Evolutionary conservation across 2,329 filamentous ascomycete genomes (phyloP), one percentile per base, ranked within the genome.

Genomic region (Alternaria tenuissima): DNA sequence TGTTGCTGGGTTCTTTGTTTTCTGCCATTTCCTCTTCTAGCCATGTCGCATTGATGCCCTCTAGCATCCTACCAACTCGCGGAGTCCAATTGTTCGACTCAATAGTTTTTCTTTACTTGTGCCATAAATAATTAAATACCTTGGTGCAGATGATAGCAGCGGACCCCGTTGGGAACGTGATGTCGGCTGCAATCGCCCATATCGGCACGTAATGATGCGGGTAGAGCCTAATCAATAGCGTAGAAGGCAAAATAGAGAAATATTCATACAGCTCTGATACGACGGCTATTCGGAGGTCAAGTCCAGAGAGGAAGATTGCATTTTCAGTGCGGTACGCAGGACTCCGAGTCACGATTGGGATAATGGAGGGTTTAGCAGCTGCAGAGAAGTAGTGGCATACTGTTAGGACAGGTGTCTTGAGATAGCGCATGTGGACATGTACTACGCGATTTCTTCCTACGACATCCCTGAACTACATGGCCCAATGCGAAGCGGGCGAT

Each of bases 261-360:
- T 59, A 61, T 18, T 63, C 44, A 38, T 63, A 48, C 1, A 59
- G 62, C 16, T 55, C 48, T 2, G 57, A 55, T n/a, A 61, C 57
- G 2, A 65, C 28, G 14, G 34, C 54, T 3, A 61, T 59, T 7
- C 55, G 54, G 4, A 51, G 59, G 7, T 51, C 22, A 18, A 65
- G 38, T 2, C 43, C 24, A 3, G 41, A 28, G 26, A 62, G 53
- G 7, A 58, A 8, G 1, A 32, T 30, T 5, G 53, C 16, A 11
- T 57, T 51, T 5, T 24, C 3, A 1, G 4, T 26, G 6, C 20
- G 42, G 42, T 65, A 65, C 1, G 6, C 16, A 0, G 55, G 42
- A 28, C 58, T 59, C 28, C 48, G 46, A 7, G 57, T 55, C 20
- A 49, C 22, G 7, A 63, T 55, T 11, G 49, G 51, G 20, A 61